A percentile compares a stretch with the other conserved stretches of the same genome.
phyloP scores from a whole-genome alignment of 2,329 filamentous ascomycete genomes.

The Cordyceps fumosorosea region DNA sequence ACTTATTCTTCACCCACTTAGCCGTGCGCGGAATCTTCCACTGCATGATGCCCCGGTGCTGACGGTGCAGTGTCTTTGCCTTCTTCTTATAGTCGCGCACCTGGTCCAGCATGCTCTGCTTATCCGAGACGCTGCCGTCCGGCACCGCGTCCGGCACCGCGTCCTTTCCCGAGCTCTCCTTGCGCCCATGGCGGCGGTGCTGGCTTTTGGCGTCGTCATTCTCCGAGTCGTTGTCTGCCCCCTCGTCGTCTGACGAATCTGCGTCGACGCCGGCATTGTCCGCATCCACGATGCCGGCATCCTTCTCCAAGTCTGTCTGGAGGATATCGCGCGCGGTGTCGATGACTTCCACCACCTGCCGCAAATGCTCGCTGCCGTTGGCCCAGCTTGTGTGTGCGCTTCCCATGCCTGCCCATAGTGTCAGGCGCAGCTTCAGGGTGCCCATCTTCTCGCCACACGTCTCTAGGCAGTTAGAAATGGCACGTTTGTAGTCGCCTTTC shows the following conservation, averaged over 20 bases:
- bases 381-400: conserved; percentile 31
- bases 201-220: conserved; percentile 6
- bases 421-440: conserved; percentile 34
- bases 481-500: conserved; percentile 49
- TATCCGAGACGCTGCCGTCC: conserved; percentile 30
- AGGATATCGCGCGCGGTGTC: conserved; percentile 32
- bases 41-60: conserved; percentile 67
- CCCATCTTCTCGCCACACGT: conserved; percentile 43
- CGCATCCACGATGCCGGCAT: conserved; percentile 29
- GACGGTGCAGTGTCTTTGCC: conserved; percentile 53
- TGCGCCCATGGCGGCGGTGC: not conserved
- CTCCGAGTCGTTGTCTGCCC: conserved; percentile 9
- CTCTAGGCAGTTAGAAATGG: conserved; percentile 37
- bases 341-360: conserved; percentile 41
- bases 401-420: conserved; percentile 31
- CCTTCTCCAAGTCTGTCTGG: conserved; percentile 25
- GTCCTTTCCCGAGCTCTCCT: conserved; percentile 17
- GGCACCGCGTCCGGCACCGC: conserved; percentile 17
- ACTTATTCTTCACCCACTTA: conserved; percentile 47
- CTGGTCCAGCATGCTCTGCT: conserved; percentile 42
- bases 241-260: conserved; percentile 20
- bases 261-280: conserved; percentile 23
- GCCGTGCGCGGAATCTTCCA: conserved; percentile 49
- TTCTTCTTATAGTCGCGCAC: conserved; percentile 55
- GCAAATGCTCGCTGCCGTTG: conserved; percentile 26